Evolutionary conservation across 2,329 filamentous ascomycete species (phyloP), one percentile per base, ranked within the genome.

Genomic region (Aspergillus ibericus): DNA sequence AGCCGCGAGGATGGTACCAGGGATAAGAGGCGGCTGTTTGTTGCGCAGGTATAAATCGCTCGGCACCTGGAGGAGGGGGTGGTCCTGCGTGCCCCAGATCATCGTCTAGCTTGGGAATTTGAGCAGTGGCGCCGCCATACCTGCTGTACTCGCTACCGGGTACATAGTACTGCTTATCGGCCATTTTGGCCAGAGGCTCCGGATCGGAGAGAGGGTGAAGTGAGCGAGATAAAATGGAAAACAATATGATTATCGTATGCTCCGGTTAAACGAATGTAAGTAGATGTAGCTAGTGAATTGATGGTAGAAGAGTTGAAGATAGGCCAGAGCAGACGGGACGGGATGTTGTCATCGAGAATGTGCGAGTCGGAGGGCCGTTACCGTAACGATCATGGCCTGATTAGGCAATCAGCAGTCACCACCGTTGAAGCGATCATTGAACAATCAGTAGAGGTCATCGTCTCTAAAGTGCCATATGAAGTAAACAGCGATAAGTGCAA

Each of bases 1-100:
- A 88, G 48, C 77, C 77, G 51, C 76, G 76, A 0, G 81, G 79
- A 60, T 85, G 77, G 70, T 80, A 84, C 76, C 67, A 71, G 59
- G 64, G 67, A 12, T 65, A 69, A 59, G 62, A 66, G 8, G 57
- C 32, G 22, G 50, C 51, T 8, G 47, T n/a, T 22, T 59, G 35
- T 6, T 54, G 47, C 8, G 42, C n/a, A n/a, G 60, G 42, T 8
- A 59, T 51, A 2, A 56, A 55, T 4, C 58, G 32, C 4, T 35
- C 38, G 15, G 59, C 42, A 9, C 55, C 59, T 3, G 62, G 53
- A 18, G 59, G 59, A 13, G 62, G 58, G 8, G 61, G 66, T 8
- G 58, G 35, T 8, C 56, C 52, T 8, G 63, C 61, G n/a, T 61
- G 55, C 32, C 69, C 67, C 42, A 60, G 56, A 46, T 60, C 56